These are phyloP conservation scores for Xerocomellus intermedius DNA, from an alignment of 768 basidiomycete genomes.

Conservation along the genomic window DNA sequence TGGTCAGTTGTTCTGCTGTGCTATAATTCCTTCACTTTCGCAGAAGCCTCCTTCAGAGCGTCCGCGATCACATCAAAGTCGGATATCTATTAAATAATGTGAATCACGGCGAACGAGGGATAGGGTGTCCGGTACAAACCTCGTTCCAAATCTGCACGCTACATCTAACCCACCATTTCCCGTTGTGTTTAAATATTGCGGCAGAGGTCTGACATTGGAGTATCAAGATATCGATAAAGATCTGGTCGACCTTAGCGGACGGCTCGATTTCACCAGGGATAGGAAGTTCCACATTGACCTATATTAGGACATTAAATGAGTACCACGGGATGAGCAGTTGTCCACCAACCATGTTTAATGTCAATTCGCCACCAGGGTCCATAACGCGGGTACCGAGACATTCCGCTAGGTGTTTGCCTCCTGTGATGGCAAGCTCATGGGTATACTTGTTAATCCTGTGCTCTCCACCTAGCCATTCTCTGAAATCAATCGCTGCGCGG, in stretches of 20 bases:
- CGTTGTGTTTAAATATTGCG: constrained; percentile 22
- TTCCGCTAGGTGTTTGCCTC: constrained; percentile 58
- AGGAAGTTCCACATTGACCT: constrained; percentile 45
- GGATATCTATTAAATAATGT: constrained; percentile 24
- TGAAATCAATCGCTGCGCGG: constrained; percentile 63
- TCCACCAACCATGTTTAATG: constrained; percentile 62
- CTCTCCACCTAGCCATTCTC: constrained; percentile 74
- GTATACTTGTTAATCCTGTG: constrained; percentile 67
- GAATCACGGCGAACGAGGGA: not conserved
- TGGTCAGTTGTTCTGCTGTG: constrained; percentile 2
- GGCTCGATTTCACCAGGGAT: constrained; percentile 26
- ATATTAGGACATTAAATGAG: not conserved
- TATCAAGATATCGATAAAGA: constrained; percentile 20
- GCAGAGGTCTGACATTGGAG: constrained; percentile 22
- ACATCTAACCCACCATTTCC: constrained; percentile 34
- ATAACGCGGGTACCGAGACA: constrained; percentile 61
- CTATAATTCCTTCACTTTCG: constrained; percentile 12
- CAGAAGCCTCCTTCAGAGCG: constrained; percentile 26
- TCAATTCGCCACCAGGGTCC: constrained; percentile 59
- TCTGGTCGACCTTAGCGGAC: constrained; percentile 8
- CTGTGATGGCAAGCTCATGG: constrained; percentile 62
- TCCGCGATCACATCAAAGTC: constrained; percentile 31
- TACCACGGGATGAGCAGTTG: not conserved
- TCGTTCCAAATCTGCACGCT: constrained; percentile 34
- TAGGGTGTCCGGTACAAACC: constrained; percentile 14